Base-by-base conservation (phyloP, 75 land plant genomes). In the Pinus taeda region DNA sequence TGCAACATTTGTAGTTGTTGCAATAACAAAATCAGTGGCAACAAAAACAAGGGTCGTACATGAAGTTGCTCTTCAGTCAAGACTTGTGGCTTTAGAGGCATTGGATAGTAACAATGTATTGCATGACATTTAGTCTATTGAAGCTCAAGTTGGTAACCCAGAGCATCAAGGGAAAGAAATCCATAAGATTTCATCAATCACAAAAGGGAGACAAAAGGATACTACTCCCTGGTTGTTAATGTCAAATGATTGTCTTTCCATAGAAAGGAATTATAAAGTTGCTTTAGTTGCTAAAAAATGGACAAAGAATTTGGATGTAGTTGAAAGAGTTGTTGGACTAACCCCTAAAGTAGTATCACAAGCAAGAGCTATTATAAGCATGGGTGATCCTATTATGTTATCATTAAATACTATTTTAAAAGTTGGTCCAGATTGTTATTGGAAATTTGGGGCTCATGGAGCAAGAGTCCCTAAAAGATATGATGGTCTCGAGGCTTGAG, bases 291-390 rank as follows among this genome's bases (percentile, higher is more conserved):
- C 91, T 22, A 75, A 83, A 29, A 82, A 80, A 57, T 81, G 81
- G 74, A 92, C 92, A 74, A 88, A 93, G 66, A 93, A 89, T 77
- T 74, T 95, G 77, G 90, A 89, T 77, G 88, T 95, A 30, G 80
- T 95, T 76, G 87, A 89, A 4, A 89, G 83, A 79, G 95, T 93
- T 79, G 98, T 95, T n/a, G 95, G 90, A 75, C 76, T 93, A n/a
- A 93, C 92, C 62, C 85, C 92, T 53, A 86, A 88, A 75, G 95
- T 93, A 65, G 89, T 94, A 24, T 79, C 91, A 6, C 93, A 93
- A 76, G 88, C 90, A n/a, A 91, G 93, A 57, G 80, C 74, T 42
- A 72, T 95, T 70, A 79, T 95, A 71, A 83, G 92, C 57, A 86
- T 89, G 89, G 93, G 93, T 26, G 89, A 95, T 74, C 93, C 92